Conservation (phyloP, 192 early-diverging fungal species). For the Mortierella alpina region DNA sequence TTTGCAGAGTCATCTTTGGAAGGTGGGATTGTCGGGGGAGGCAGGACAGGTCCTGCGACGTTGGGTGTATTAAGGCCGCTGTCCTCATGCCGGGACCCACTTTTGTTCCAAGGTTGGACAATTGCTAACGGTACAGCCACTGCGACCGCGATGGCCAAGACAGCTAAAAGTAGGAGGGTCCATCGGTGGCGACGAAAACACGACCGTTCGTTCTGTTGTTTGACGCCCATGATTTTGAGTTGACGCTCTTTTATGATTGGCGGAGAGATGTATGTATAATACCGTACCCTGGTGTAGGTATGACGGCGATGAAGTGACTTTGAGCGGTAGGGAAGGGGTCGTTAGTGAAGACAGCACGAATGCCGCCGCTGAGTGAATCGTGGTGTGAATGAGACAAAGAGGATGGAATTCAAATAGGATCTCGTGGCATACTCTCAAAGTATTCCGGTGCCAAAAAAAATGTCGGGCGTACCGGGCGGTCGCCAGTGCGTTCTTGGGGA, state of each 20-base stretch:
- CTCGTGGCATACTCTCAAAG: no score
- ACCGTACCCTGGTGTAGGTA: no score
- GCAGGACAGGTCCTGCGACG: not conserved
- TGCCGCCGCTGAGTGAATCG: no score
- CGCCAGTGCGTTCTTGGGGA: no score
- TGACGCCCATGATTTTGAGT: not conserved
- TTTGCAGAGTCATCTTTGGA: constrained; percentile 34
- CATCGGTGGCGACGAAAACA: constrained; percentile 25
- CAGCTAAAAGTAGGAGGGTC: constrained; percentile 9
- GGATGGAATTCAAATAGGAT: no score
- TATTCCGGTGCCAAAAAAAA: no score
- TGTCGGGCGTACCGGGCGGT: no score
- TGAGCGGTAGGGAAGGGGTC: no score
- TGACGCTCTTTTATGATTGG: not conserved
- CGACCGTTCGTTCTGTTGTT: constrained; percentile 11
- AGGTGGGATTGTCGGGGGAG: constrained; percentile 10
- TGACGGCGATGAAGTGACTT: no score
- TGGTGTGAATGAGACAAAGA: no score
- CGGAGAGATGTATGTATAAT: not conserved
- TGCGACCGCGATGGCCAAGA: constrained; percentile 21
- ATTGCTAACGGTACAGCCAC: constrained; percentile 22
- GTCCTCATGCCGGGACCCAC: not conserved
- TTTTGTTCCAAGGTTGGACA: constrained; percentile 37
- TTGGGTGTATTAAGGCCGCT: not conserved
- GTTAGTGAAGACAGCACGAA: no score